Evolutionary conservation across 495 filamentous ascomycete species (phyloP), one percentile per base, ranked within the genome.

Genomic region (Penicillium soppii): DNA sequence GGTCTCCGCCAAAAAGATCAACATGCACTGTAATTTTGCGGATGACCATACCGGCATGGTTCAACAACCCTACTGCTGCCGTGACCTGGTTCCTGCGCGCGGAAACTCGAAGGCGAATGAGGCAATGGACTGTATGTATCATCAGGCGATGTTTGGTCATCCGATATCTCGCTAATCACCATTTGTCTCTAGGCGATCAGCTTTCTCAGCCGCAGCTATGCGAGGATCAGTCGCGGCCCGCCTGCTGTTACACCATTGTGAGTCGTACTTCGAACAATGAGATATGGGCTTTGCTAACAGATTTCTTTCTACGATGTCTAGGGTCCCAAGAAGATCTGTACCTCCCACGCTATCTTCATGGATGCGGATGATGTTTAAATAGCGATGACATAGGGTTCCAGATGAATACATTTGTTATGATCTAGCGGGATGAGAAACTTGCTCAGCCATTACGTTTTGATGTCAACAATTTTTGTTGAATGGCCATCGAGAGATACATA

Each of bases 41-140:
- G 43, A 48, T 15, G 72, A 74, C 47, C 38, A 70, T 8, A 57
- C 68, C 1, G 63, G 63, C 26, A 62, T 73, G 56, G 21, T 71
- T 23, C 70, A 74, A 56, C 26, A 56, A 17, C 61, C 70, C 12
- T 75, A 60, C 58, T 75, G 72, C 58, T 75, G 72, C 46, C 65
- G 67, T 27, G 57, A 59, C 19, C 46, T 67, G 47, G 29, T 27
- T 9, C 43, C 61, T 3, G 57, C 59, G 10, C 25, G 38, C 42
- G 29, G 61, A 54, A 62, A 65, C n/a, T 33, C 59, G 13, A 52
- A 65, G 41, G 55, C 56, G 8, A 67, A 66, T 35, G 57, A 63
- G 45, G 66, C 65, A 10, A 13, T 43, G 27, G 53, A 68, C 43
- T 71, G 70, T 71, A 60, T 23, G 66, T 59, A 43, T 50, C 15